Base-by-base conservation (phyloP, 129 eudicot species). In the Arctium lappa region DNA sequence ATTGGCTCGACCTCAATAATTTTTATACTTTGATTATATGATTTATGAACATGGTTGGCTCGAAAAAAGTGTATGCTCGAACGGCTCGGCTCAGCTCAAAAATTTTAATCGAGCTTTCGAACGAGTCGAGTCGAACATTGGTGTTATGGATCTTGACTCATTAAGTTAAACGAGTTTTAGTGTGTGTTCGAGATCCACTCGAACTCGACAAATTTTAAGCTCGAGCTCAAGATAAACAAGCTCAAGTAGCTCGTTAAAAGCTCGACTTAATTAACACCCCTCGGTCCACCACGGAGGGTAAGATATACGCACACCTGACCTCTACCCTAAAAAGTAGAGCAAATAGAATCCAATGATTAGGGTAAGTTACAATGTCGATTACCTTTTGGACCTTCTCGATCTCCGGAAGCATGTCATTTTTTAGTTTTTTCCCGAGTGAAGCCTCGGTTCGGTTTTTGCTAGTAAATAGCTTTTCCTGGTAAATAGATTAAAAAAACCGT, bases 331-430 rank as follows among this genome's bases (percentile, higher is more conserved):
- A 34, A 44, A 44, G 50, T 8, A 8, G 56, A 46, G 56, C 56
- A 13, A 60, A 2, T 2, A 27, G 34, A 22, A 22, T 18, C 12
- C 12, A 10, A 53, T 33, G 27, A 82, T 53, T 15, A 44, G 3
- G 50, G 34, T 10, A 83, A 69, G 77, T 48, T 82, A 75, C 32
- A 39, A 69, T 22, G 39, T 22, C 9, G 37, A 81, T 42, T 88
- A 94, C 98, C 98, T 92, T 94, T 76, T 92, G 97, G 79, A 92
- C 97, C 84, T 90, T 96, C 89, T 96, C 99, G 76, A 96, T 90
- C 87, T 96, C 99, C 4, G 98, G 94, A 90, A 96, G 98, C 98
- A 91, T 90, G 88, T 91, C 97, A 50, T 79, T 90, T 84, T 92
- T 88, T 50, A 96, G 86, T 80, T 96, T 96, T 89, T 96, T 96